phyloP scores from a whole-genome alignment of 1,139 yeast species.

The Lizanozyma gosingica region DNA sequence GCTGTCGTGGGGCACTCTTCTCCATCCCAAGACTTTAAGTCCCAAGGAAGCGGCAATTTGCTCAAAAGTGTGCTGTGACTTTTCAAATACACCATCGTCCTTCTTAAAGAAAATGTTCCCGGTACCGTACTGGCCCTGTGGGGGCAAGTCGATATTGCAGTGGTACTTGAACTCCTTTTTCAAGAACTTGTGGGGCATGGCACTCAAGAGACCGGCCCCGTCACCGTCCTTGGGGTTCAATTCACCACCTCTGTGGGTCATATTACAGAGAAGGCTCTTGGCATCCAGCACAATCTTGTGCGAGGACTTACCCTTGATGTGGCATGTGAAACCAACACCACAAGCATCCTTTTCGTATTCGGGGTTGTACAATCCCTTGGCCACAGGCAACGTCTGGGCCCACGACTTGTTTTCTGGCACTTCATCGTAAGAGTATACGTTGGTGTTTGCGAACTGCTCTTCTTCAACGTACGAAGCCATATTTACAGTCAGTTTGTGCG shows the following conservation, averaged over 20 bases:
- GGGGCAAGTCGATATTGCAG: slow-evolving; percentile 54
- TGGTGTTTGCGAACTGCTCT: slow-evolving; percentile 26
- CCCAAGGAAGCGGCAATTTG: slow-evolving; percentile 69
- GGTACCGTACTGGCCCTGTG: slow-evolving; percentile 82
- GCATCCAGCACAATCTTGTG: slow-evolving; percentile 96
- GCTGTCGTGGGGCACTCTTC: slow-evolving; percentile 92
- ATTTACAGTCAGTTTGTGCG: too few species aligned
- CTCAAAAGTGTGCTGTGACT: slow-evolving; percentile 71
- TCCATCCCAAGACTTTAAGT: slow-evolving; percentile 85
- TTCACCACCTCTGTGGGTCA: slow-evolving; percentile 98
- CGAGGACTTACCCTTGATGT: slow-evolving; percentile 78
- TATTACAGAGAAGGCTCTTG: slow-evolving; percentile 77
- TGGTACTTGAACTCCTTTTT: slow-evolving; percentile 71
- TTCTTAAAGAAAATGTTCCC: slow-evolving; percentile 91
- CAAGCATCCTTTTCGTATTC: slow-evolving; percentile 94
- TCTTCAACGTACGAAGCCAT: slow-evolving; percentile 32
- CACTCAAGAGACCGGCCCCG: slow-evolving; percentile 95
- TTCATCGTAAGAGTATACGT: slow-evolving; percentile 61
- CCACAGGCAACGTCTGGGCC: slow-evolving; percentile 84
- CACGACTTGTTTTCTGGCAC: slow-evolving; percentile 75
- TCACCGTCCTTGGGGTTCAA: slow-evolving; percentile 96
- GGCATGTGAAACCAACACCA: slow-evolving; percentile 97
- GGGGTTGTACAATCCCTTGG: slow-evolving; percentile 89
- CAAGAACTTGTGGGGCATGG: slow-evolving; percentile 86
- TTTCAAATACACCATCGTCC: slow-evolving; percentile 55